Evolutionary conservation across 306 rosid species (phyloP).

Genomic region (Acacia acuminata): DNA sequence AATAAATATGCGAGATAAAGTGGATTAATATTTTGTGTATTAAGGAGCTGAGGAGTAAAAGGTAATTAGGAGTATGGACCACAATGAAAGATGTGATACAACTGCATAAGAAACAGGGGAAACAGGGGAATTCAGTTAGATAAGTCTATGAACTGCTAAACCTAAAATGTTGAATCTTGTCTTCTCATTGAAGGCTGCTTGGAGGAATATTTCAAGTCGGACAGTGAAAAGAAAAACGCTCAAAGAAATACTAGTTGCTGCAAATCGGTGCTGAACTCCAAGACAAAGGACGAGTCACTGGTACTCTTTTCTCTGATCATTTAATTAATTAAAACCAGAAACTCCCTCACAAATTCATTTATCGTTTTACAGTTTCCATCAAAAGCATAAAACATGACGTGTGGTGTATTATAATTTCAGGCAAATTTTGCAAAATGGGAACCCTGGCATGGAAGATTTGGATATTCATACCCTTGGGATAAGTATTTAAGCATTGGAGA

Average conservation of each 20-base stretch:
- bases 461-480: slow-evolving; percentile 80
- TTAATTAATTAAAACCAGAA: background rate
- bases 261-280: slow-evolving; percentile 68
- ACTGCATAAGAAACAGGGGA: background rate
- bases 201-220: slow-evolving; percentile 51
- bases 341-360: background rate
- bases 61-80: background rate
- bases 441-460: slow-evolving; percentile 97
- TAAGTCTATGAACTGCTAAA: background rate
- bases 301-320: slow-evolving; percentile 31
- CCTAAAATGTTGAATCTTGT: background rate
- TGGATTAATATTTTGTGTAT: too few species aligned
- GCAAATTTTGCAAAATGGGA: slow-evolving; percentile 96
- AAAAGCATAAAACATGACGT: background rate
- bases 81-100: background rate
- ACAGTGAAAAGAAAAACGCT: slow-evolving; percentile 41
- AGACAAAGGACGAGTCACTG: slow-evolving; percentile 73
- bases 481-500: slow-evolving; percentile 77
- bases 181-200: slow-evolving; percentile 47
- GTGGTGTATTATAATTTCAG: slow-evolving; percentile 31
- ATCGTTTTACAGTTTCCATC: background rate
- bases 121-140: background rate
- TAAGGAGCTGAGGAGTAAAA: too few species aligned
- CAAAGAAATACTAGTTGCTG: slow-evolving; percentile 54
- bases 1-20: too few species aligned